phyloP scores from a whole-genome alignment of 2,329 filamentous ascomycete species.

The Diaporthe aspalathi region DNA sequence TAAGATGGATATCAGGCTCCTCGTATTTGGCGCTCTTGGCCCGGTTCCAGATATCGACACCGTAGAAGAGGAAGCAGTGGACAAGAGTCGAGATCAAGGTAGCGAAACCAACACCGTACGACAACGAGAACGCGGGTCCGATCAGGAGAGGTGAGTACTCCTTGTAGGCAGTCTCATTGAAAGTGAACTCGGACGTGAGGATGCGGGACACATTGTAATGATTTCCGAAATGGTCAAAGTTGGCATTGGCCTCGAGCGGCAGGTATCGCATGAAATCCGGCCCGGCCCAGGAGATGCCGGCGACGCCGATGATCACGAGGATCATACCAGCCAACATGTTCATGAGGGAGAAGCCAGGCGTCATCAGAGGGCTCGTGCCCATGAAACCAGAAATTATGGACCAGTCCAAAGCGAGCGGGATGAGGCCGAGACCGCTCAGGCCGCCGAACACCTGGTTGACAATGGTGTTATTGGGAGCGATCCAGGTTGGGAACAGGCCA shows the following conservation, averaged over 20 bases:
- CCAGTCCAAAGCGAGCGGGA: conserved; percentile 28
- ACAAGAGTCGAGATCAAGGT: conserved; percentile 17
- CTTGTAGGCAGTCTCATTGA: conserved; percentile 29
- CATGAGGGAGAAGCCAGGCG: conserved; percentile 16
- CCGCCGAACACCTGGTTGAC: conserved; percentile 33
- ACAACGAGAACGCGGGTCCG: conserved; percentile 5
- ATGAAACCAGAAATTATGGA: conserved; percentile 27
- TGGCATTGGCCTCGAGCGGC: conserved; percentile 19
- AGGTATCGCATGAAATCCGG: conserved; percentile 25
- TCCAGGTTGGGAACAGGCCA: conserved; percentile 25
- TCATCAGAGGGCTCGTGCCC: conserved; percentile 20
- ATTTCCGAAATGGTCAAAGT: conserved; percentile 12
- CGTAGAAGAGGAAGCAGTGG: conserved; percentile 40
- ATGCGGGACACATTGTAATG: conserved; percentile 4
- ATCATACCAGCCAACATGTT: conserved; percentile 29
- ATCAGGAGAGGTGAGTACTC: conserved; percentile 3
- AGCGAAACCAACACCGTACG: conserved; percentile 26
- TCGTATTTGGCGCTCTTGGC: conserved; percentile 26
- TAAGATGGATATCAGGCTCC: conserved; percentile 37
- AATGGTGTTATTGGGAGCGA: conserved; percentile 13
- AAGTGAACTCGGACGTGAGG: conserved; percentile 15
- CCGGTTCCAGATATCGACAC: conserved; percentile 43
- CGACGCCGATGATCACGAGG: conserved; percentile 10
- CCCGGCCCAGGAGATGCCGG: conserved; percentile 24
- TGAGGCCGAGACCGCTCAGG: conserved; percentile 7